Evolutionary conservation across 441 rosid species (phyloP), one percentile per base, ranked within the genome.

Genomic region (Hypseocharis bilobata): DNA sequence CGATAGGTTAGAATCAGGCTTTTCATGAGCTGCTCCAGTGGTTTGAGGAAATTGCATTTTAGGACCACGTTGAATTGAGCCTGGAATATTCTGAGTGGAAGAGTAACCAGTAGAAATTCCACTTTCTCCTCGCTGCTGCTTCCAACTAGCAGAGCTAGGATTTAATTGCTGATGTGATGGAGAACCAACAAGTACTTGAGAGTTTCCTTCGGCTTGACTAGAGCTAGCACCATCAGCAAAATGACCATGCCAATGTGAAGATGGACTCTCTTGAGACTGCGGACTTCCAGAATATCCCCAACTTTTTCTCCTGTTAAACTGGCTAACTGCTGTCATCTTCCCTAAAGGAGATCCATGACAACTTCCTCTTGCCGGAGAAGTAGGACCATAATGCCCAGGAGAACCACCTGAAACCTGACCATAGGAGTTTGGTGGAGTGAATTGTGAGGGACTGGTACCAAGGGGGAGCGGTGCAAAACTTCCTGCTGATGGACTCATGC

Each of bases 401-500:
- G 98, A 89, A 60, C 97, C 89, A 77, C 76, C 67, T 44, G 92
- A 79, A 75, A 78, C 74, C 63, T 88, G 96, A 79, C 81, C 57
- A 70, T 78, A 86, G 55, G 91, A 83, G 76, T 70, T 78, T 45
- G 98, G 96, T 42, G 98, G 98, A 67, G 99, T 89, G 71, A 89
- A 94, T 20, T 94, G 99, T 0, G 96, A 94, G 8, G 99, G 99
- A 78, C 99, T 94, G 60, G 89, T 87, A 57, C 99, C 99, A 19
- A 94, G 96, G 59, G 98, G 94, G 17, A 91, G 85, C 38, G 98
- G 83, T 16, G 93, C 96, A 70, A 88, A 88, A 81, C 79, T 88
- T 76, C 96, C 97, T 40, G 93, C 88, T 19, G 96, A 91, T 55
- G 98, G 97, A 81, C 98, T 91, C 77, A 85, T 44, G 49, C 96